A percentile compares a stretch with the other conserved stretches of the same genome.
These are phyloP conservation scores for Eruca vesicaria DNA, from an alignment of 441 rosid species.

Conservation along the genomic window DNA sequence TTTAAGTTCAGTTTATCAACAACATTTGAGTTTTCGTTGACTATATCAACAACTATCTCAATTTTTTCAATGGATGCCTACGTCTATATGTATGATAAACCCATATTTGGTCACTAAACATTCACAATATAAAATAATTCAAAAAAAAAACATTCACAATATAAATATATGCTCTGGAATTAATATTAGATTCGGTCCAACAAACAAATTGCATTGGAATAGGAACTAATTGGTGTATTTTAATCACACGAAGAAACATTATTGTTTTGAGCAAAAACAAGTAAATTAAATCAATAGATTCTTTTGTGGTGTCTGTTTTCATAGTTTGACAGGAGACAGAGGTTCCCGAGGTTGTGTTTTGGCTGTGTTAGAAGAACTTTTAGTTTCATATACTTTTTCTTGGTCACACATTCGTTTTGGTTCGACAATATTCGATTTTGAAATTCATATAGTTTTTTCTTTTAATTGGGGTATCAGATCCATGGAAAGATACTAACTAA, in stretches of 20 bases:
- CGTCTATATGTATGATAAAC: background rate
- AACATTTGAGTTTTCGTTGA: background rate
- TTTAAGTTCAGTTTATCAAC: background rate
- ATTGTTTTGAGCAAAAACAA: slow-evolving; percentile 7
- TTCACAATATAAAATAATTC: too few species aligned
- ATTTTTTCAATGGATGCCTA: background rate
- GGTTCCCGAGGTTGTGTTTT: slow-evolving; percentile 35
- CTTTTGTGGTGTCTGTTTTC: slow-evolving; percentile 32
- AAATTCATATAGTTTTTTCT: background rate
- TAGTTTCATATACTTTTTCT: slow-evolving; percentile 11
- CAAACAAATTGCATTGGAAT: slow-evolving; percentile 19
- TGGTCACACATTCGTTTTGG: slow-evolving; percentile 1
- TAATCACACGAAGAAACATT: slow-evolving; percentile 7
- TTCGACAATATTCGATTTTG: background rate
- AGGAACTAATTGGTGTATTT: slow-evolving; percentile 2
- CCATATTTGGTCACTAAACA: background rate
- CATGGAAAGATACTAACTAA: too few species aligned
- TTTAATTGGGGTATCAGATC: too few species aligned
- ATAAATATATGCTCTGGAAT: slow-evolving; percentile 18
- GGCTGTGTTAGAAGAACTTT: slow-evolving; percentile 32
- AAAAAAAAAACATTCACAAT: background rate
- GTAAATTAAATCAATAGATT: slow-evolving; percentile 9
- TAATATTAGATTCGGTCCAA: slow-evolving; percentile 28
- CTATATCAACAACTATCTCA: background rate
- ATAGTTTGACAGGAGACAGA: slow-evolving; percentile 29